Base-by-base conservation (phyloP, 2,329 filamentous ascomycete genomes). In the Plenodomus lindquistii region DNA sequence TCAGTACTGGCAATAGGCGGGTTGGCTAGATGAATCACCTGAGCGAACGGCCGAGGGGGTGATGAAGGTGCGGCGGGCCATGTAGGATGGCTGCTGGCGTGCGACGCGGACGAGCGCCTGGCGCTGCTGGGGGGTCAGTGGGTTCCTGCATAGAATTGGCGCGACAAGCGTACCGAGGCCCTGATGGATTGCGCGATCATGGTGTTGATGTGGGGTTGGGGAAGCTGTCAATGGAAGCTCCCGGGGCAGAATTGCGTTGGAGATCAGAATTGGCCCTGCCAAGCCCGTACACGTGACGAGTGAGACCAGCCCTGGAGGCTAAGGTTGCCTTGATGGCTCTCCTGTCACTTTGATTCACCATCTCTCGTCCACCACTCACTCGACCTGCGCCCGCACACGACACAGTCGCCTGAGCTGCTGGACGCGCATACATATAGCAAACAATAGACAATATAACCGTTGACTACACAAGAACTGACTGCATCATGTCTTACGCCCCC, bases 111-210 rank as follows among this genome's bases (percentile, higher is more conserved):
- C 77, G 71, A 85, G 73, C 70, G 82, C 73, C 73, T 82, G 82
- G 77, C 82, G 80, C 84, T 86, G 71, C 46, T 50, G 52, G 48
- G n/a, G 50, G 48, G 60, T 72, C 60, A 74, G 62, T 50, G 55
- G 48, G 41, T 36, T 42, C 47, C 29, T 44, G 46, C 36, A 46
- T 48, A 44, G 17, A 38, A 37, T 31, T 31, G 46, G 42, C 18
- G 29, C 41, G 19, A 36, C 35, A n/a, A 50, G 50, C 78, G 67
- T 76, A 85, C 83, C 73, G 81, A 83, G 68, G 80, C 79, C 76
- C 81, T 80, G 74, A 84, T 75, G 71, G 82, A 80, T 73, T 83
- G 81, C 69, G 79, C 81, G 75, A 84, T 76, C 81, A 84, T 84
- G 72, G 58, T 73, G 70, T 63, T 63, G 64, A 53, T 60, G 50